phyloP scores from a whole-genome alignment of 495 filamentous ascomycete genomes.

The Penicillium pulvis region DNA sequence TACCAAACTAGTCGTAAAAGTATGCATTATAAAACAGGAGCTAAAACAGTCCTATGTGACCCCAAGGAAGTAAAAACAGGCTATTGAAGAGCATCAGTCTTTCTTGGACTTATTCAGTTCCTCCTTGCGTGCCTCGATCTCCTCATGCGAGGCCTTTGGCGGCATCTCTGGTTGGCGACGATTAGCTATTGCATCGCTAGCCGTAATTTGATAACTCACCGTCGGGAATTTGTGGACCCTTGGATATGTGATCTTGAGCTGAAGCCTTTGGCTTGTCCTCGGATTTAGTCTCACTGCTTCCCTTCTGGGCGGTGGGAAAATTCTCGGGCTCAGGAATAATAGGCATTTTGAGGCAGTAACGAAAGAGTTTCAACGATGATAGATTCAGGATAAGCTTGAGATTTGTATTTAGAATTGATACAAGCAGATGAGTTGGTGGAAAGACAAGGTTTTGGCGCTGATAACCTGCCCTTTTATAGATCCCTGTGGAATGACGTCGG shows the following conservation, averaged over 20 bases:
- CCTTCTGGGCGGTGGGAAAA: slow-evolving; percentile 27
- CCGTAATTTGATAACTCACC: slow-evolving; percentile 30
- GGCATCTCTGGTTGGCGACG: slow-evolving; percentile 46
- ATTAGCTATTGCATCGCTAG: slow-evolving; percentile 5
- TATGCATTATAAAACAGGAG: not conserved
- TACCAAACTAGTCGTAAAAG: not conserved
- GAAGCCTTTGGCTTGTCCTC: slow-evolving; percentile 35
- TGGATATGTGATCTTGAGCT: slow-evolving; percentile 39
- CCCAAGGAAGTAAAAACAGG: slow-evolving; percentile 61
- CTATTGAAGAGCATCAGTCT: slow-evolving; percentile 52
- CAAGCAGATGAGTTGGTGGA: not conserved
- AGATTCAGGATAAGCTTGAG: not conserved
- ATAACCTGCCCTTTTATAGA: slow-evolving; percentile 17
- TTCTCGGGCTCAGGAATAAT: slow-evolving; percentile 36
- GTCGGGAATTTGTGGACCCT: slow-evolving; percentile 49
- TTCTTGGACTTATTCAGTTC: slow-evolving; percentile 62
- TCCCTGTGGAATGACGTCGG: slow-evolving; percentile 28
- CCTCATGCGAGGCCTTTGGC: slow-evolving; percentile 64
- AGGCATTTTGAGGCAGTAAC: slow-evolving; percentile 28
- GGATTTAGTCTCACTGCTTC: slow-evolving; percentile 22
- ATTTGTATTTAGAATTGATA: not conserved
- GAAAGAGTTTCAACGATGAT: not conserved
- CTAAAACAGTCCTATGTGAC: not conserved
- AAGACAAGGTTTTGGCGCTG: slow-evolving; percentile 1
- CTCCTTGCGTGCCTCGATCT: slow-evolving; percentile 62